These are phyloP conservation scores for Phyllosticta ampelicida DNA, from an alignment of 2,329 filamentous ascomycete genomes.

Conservation along the genomic window DNA sequence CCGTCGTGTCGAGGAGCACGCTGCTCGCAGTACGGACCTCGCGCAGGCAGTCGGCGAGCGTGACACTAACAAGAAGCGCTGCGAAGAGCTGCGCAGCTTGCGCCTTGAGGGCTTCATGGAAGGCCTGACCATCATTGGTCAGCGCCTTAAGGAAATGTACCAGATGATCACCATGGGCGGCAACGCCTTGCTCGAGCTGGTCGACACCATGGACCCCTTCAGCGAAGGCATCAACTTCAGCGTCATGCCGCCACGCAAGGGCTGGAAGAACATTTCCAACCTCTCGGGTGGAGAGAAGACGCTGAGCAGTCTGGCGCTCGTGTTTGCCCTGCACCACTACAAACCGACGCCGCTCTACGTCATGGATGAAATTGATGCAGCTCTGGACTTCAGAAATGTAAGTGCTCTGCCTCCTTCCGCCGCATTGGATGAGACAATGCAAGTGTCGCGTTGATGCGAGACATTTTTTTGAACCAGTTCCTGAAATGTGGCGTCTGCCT, in stretches of 20 bases:
- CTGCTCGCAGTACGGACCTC: slow-evolving; percentile 71
- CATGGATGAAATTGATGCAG: slow-evolving; percentile 99
- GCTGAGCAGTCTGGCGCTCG: slow-evolving; percentile 77
- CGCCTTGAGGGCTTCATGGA: slow-evolving; percentile 97
- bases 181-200: slow-evolving; percentile 92
- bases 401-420: slow-evolving; percentile 33
- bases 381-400: slow-evolving; percentile 94
- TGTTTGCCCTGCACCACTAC: slow-evolving; percentile 98
- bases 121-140: slow-evolving; percentile 85
- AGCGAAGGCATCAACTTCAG: slow-evolving; percentile 93
- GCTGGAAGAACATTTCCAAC: slow-evolving; percentile 98
- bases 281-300: slow-evolving; percentile 96
- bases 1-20: slow-evolving; percentile 72
- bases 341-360: slow-evolving; percentile 96
- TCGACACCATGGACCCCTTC: slow-evolving; percentile 93
- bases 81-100: slow-evolving; percentile 81
- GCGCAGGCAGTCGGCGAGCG: slow-evolving; percentile 65
- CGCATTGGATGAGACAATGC: no score
- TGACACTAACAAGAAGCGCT: slow-evolving; percentile 81
- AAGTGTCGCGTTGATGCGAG: neutral
- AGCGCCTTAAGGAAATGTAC: slow-evolving; percentile 98
- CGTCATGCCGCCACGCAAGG: slow-evolving; percentile 99
- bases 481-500: slow-evolving; percentile 3
- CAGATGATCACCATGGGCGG: slow-evolving; percentile 99
- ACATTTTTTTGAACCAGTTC: neutral